phyloP scores from a whole-genome alignment of 2,329 filamentous ascomycete genomes.

The Raffaelea arxii region DNA sequence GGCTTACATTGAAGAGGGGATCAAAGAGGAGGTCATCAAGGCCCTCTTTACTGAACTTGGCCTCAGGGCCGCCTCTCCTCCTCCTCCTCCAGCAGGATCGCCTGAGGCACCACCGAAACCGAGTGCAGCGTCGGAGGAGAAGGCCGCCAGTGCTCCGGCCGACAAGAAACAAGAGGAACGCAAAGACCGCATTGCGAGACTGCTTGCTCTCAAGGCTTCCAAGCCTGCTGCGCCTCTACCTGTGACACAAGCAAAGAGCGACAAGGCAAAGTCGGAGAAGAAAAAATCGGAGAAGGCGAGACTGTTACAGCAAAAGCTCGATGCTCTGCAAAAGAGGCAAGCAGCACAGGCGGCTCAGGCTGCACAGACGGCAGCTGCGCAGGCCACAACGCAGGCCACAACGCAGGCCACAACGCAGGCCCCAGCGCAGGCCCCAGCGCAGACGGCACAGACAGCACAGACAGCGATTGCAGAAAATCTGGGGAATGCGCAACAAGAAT shows the following conservation, averaged over 20 bases:
- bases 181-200: conserved; percentile 66
- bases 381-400: background rate
- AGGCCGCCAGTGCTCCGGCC: background rate
- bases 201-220: conserved; percentile 47
- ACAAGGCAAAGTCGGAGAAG: conserved; percentile 24
- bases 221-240: background rate
- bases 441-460: conserved; percentile 1
- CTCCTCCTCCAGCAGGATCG: background rate
- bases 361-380: background rate
- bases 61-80: conserved; percentile 32
- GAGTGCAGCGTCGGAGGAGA: background rate
- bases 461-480: background rate
- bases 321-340: conserved; percentile 55
- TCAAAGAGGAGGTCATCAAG: conserved; percentile 53
- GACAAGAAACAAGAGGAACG: conserved; percentile 41
- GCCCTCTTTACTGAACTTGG: conserved; percentile 60
- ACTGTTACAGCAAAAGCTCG: conserved; percentile 67
- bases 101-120: background rate
- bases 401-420: background rate
- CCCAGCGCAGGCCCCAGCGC: background rate
- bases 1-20: conserved; percentile 63
- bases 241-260: background rate
- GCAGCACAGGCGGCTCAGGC: conserved; percentile 29
- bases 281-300: conserved; percentile 60
- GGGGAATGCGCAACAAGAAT: no score